Base-by-base conservation (phyloP, 2,329 filamentous ascomycete genomes). In the Capronia coronata region DNA sequence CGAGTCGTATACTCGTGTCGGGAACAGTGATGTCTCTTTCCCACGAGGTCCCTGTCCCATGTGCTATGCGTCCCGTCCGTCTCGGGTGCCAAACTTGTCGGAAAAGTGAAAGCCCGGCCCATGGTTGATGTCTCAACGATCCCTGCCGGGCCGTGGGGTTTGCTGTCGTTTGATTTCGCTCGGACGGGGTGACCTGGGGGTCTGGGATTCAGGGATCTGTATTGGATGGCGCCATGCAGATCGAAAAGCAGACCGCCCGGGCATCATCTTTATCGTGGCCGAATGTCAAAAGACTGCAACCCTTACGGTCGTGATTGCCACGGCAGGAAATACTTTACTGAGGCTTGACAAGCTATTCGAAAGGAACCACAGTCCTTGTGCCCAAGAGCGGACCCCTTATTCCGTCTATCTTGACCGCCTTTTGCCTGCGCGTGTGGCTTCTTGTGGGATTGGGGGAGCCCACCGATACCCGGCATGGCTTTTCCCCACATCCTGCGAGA, bases 201-300 rank as follows among this genome's bases (percentile, higher is more conserved):
- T 34, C 25, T 16, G 4, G 37, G 44, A 29, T 40, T 29, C 5
- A 13, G 13, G 14, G 25, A 30, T n/a, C 9, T 25, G 21, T 30
- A 35, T 32, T 35, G 30, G 43, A 55, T 55, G 51, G 52, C 52
- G 52, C 52, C 48, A 55, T 51, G 48, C 45, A 50, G 48, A 54
- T 54, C 44, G 27, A 23, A 16, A 27, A 42, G 30, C 25, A 22
- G 14, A 29, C 16, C 11, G 34, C 5, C 30, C 30, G 14, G 30
- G 30, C 9, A n/a, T 8, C n/a, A 5, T 13, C 10, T 34, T 13
- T 8, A 11, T 34, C 13, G 5, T 14, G 30, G 5, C 30, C 30
- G n/a, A 34, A 34, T 14, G 30, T 13, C 30, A 16, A 11, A 32
- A 37, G 16, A 19, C 18, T 16, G 34, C 8, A 19, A 37, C 14